Evolutionary conservation across 2,329 filamentous ascomycete genomes (phyloP).

Genomic region (Ophiognomonia clavigignenti-juglandacearum): DNA sequence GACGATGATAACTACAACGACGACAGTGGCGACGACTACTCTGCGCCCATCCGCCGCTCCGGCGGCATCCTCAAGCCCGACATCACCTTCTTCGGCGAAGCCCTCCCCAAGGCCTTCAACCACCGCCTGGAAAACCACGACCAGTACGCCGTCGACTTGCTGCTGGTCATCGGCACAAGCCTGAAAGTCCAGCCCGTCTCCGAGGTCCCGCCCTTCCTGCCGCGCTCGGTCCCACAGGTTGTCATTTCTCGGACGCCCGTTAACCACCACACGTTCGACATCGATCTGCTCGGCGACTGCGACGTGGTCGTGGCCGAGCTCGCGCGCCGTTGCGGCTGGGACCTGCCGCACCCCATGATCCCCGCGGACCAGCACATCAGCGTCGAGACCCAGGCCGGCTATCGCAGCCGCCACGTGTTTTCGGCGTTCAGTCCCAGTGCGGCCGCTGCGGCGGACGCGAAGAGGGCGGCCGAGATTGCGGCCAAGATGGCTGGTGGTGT

Average conservation of each 20-base stretch:
- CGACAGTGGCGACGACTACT: constrained; percentile 39
- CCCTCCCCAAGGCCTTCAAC: constrained; percentile 79
- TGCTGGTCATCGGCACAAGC: constrained; percentile 93
- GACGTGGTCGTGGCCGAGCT: constrained; percentile 87
- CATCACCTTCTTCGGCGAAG: constrained; percentile 96
- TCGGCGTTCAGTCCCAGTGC: constrained; percentile 12
- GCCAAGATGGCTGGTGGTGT: not conserved
- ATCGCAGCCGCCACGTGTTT: constrained; percentile 39
- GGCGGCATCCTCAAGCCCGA: constrained; percentile 92
- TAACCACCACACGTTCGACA: constrained; percentile 88
- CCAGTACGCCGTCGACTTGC: constrained; percentile 73
- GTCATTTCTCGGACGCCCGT: constrained; percentile 85
- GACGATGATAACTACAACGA: constrained; percentile 32
- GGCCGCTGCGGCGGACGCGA: not conserved
- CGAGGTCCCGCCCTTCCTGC: constrained; percentile 79
- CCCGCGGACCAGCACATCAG: constrained; percentile 59
- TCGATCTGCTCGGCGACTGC: constrained; percentile 93
- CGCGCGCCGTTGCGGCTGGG: constrained; percentile 76
- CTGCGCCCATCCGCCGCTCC: constrained; percentile 53
- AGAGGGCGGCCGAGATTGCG: not conserved
- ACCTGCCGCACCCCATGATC: constrained; percentile 77
- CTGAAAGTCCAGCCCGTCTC: constrained; percentile 94
- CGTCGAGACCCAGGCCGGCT: constrained; percentile 45
- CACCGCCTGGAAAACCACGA: constrained; percentile 77
- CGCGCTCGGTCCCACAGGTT: constrained; percentile 78